A percentile compares a stretch with the other conserved stretches of the same genome.
Conservation (phyloP, 345 rosid genomes). For the Combretum micranthum region DNA sequence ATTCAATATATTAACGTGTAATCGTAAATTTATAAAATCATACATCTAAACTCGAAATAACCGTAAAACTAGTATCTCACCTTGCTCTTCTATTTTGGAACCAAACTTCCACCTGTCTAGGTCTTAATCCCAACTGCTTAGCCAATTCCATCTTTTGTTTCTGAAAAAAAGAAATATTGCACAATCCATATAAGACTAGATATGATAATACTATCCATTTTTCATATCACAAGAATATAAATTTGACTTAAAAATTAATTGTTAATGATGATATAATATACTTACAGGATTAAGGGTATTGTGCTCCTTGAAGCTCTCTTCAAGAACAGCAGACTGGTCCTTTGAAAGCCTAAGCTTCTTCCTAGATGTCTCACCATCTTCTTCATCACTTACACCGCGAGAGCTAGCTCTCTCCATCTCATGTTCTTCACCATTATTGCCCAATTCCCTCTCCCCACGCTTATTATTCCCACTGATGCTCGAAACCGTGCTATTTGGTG, state of each 20-base stretch:
- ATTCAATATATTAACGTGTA: background rate
- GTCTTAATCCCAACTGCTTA: conserved; percentile 70
- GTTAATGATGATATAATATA: background rate
- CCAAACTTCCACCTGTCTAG: conserved; percentile 98
- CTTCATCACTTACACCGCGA: conserved; percentile 84
- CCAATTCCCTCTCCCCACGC: conserved; percentile 76
- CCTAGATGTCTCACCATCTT: conserved; percentile 81
- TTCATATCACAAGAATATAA: no score
- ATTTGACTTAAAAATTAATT: no score
- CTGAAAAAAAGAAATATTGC: conserved; percentile 26
- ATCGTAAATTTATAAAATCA: background rate
- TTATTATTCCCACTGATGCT: conserved; percentile 68
- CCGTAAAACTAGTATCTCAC: conserved; percentile 29
- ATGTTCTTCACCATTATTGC: conserved; percentile 51
- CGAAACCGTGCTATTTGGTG: conserved; percentile 92
- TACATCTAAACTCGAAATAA: no score
- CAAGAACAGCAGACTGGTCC: conserved; percentile 92
- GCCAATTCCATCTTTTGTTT: conserved; percentile 89
- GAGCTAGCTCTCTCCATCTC: conserved; percentile 63
- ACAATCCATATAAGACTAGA: background rate
- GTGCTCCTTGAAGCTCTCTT: conserved; percentile 90
- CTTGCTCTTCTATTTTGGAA: conserved; percentile 98
- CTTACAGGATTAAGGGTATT: conserved; percentile 94
- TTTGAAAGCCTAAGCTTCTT: conserved; percentile 90
- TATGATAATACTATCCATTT: conserved; percentile 1